Evolutionary conservation across 176 grass and related monocot genomes (phyloP).

Genomic region (Thalia dealbata): DNA sequence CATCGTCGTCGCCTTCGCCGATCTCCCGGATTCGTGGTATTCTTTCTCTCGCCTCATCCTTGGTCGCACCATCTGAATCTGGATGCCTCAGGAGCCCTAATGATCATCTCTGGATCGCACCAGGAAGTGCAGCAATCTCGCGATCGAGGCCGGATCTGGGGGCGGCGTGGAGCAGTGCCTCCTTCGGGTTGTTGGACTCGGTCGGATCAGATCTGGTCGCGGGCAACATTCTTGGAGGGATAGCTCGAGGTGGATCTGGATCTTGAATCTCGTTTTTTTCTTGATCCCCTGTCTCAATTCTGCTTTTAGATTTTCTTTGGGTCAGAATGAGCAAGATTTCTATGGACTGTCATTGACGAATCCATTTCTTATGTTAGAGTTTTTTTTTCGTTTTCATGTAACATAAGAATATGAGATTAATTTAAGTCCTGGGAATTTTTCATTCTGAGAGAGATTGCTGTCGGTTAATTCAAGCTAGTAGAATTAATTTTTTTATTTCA

Average conservation of each 20-base stretch:
- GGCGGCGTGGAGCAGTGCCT: not conserved
- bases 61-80: not conserved
- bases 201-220: not conserved
- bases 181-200: not conserved
- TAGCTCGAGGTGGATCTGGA: not conserved
- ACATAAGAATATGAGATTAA: no score
- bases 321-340: not conserved
- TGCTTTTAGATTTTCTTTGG: not conserved
- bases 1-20: not conserved
- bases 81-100: not conserved
- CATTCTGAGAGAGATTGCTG: no score
- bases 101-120: no score
- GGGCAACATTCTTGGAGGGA: not conserved
- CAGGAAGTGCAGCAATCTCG: not conserved
- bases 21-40: not conserved
- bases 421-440: no score
- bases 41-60: not conserved
- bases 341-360: not conserved
- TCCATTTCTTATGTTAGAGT: not conserved
- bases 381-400: no score
- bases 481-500: no score
- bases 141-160: not conserved
- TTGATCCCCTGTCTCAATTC: not conserved
- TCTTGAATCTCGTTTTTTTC: not conserved
- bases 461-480: no score